These are phyloP conservation scores for Drosera capensis DNA, from an alignment of 148 eudicot species.

Conservation along the genomic window DNA sequence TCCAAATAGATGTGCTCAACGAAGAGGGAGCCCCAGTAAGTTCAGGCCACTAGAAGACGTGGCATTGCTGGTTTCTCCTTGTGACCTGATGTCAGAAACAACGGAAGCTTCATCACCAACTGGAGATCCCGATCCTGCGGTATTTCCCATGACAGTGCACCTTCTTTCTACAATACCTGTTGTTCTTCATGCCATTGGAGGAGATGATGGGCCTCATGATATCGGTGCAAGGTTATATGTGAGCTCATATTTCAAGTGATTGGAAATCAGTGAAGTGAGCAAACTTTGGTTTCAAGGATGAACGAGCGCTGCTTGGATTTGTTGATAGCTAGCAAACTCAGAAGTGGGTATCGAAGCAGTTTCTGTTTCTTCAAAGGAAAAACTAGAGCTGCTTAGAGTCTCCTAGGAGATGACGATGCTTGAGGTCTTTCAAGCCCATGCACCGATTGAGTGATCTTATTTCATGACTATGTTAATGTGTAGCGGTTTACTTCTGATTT, in stretches of 20 bases:
- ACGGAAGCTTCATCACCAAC: conserved; percentile 12
- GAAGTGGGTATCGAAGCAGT: no score
- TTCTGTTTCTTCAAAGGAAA: no score
- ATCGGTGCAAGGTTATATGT: conserved; percentile 63
- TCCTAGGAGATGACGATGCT: no score
- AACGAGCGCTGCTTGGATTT: neutral
- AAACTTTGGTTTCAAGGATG: neutral
- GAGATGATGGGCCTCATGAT: conserved; percentile 76
- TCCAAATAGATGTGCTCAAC: conserved; percentile 26
- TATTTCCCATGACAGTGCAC: conserved; percentile 56
- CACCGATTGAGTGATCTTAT: no score
- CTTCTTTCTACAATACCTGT: conserved; percentile 68
- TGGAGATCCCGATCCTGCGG: conserved; percentile 23
- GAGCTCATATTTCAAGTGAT: conserved; percentile 48
- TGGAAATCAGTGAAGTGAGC: neutral
- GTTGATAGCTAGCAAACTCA: no score
- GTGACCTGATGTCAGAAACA: conserved; percentile 13
- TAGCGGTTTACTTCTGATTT: no score
- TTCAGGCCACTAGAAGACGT: conserved; percentile 49
- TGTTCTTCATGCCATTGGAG: conserved; percentile 73
- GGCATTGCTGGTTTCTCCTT: conserved; percentile 37
- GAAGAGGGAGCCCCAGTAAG: conserved; percentile 43
- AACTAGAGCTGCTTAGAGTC: no score
- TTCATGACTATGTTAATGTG: no score
- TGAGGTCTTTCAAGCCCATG: no score